phyloP scores from a whole-genome alignment of 2,329 filamentous ascomycete genomes.

The Colletotrichum sp. region DNA sequence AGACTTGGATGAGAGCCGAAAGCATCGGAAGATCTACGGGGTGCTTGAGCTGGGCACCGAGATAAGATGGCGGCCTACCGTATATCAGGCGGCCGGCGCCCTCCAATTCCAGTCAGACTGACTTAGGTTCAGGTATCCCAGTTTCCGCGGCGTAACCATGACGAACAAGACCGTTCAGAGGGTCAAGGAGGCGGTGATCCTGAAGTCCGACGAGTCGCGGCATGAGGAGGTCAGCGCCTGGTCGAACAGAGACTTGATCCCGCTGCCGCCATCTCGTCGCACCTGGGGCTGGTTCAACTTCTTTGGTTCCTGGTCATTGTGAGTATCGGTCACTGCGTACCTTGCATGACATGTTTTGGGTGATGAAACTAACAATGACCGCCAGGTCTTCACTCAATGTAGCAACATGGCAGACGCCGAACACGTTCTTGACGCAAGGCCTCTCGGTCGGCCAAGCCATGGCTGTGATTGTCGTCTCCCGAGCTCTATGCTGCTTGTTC shows the following conservation, averaged over 20 bases:
- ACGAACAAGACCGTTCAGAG: constrained; percentile 3
- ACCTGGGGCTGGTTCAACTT: constrained; percentile 53
- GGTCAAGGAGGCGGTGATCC: constrained; percentile 34
- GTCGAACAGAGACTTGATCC: constrained; percentile 49
- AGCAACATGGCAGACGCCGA: constrained; percentile 52
- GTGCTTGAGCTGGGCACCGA: not conserved
- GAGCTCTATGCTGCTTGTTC: constrained; percentile 46
- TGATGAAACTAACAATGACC: not conserved
- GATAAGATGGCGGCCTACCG: not conserved
- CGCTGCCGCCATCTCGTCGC: constrained; percentile 43
- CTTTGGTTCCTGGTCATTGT: constrained; percentile 46
- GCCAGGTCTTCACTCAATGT: constrained; percentile 37
- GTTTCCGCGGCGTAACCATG: not conserved
- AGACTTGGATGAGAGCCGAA: not conserved
- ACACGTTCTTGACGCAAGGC: constrained; percentile 49
- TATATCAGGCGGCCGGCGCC: not conserved
- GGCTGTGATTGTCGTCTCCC: constrained; percentile 49
- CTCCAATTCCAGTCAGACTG: not conserved
- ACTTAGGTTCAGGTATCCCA: not conserved
- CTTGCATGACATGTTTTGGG: too few relatives aligned
- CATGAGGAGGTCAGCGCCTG: constrained; percentile 52
- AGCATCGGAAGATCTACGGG: not conserved
- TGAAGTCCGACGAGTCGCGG: constrained; percentile 42
- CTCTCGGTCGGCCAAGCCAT: constrained; percentile 53
- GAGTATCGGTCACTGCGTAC: constrained; percentile 14